Percentiles rank a stretch among this genome's conserved stretches.
phyloP scores from a whole-genome alignment of 2,329 filamentous ascomycete species.

The Scedosporium minutisporum region DNA sequence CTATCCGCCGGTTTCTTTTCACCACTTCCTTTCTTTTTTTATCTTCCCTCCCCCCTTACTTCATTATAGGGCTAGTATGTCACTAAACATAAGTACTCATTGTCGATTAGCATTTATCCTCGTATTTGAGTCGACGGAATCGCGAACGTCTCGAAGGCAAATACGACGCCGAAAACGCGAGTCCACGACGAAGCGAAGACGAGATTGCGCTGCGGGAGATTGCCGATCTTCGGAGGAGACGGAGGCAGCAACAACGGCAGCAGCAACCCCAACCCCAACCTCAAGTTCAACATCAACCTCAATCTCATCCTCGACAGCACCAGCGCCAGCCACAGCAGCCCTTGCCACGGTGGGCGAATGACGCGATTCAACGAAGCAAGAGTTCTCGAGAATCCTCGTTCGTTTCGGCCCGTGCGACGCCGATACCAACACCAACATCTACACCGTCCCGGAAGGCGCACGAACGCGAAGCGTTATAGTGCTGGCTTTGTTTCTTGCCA shows the following conservation, averaged over 20 bases:
- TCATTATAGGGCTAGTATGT: background rate
- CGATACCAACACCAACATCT: background rate
- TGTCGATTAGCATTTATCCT: constrained; percentile 21
- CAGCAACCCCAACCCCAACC: constrained; percentile 4
- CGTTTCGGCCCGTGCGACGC: background rate
- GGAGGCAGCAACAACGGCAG: background rate
- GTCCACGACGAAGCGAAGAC: constrained; percentile 16
- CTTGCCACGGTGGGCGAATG: constrained; percentile 23
- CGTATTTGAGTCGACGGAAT: constrained; percentile 16
- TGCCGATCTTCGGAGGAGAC: constrained; percentile 16
- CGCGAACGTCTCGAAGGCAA: background rate
- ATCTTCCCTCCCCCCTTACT: too few relatives aligned
- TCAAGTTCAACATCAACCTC: background rate
- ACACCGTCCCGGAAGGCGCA: background rate
- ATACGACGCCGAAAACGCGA: background rate
- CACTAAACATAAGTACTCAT: background rate
- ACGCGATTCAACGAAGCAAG: constrained; percentile 13
- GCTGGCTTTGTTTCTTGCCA: background rate
- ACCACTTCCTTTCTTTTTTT: too few relatives aligned
- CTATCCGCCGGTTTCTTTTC: too few relatives aligned
- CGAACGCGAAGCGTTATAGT: background rate
- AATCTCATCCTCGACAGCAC: too few relatives aligned
- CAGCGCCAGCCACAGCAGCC: background rate
- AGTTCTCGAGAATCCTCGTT: background rate
- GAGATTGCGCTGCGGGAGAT: constrained; percentile 23